Conservation (phyloP, 1,139 yeast genomes). For the Yamadazyma pseudoaaseri region DNA sequence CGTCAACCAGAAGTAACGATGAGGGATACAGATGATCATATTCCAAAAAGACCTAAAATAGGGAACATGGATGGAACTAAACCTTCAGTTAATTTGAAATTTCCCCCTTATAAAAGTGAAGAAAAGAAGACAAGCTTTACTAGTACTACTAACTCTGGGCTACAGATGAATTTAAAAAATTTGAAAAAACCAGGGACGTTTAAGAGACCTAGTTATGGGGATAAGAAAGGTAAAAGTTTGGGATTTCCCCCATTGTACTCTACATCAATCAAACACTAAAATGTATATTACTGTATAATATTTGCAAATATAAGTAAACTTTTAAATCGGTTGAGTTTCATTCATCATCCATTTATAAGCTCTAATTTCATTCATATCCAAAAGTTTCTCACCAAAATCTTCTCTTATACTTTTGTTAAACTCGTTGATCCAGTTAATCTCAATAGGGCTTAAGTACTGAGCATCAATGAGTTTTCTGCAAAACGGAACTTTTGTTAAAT, state of each 20-base stretch:
- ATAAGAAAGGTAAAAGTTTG: conserved; percentile 22
- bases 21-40: not conserved
- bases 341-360: conserved; percentile 41
- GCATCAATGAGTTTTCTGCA: conserved; percentile 47
- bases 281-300: conserved; percentile 11
- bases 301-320: too few relatives aligned
- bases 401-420: conserved; percentile 40
- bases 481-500: conserved; percentile 55
- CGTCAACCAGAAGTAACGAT: not conserved
- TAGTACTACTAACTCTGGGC: conserved; percentile 11
- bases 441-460: conserved; percentile 32
- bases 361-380: conserved; percentile 36
- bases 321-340: conserved; percentile 34
- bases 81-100: conserved; percentile 11
- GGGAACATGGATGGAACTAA: conserved; percentile 1
- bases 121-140: conserved; percentile 4
- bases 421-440: conserved; percentile 51
- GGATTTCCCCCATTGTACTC: conserved; percentile 28
- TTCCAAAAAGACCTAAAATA: not conserved
- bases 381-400: conserved; percentile 33
- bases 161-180: conserved; percentile 19
- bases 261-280: conserved; percentile 21
- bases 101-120: conserved; percentile 15
- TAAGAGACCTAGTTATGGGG: conserved; percentile 29
- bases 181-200: conserved; percentile 55